Evolutionary conservation across 2,329 filamentous ascomycete genomes (phyloP).

Genomic region (Anisogramma anomala): DNA sequence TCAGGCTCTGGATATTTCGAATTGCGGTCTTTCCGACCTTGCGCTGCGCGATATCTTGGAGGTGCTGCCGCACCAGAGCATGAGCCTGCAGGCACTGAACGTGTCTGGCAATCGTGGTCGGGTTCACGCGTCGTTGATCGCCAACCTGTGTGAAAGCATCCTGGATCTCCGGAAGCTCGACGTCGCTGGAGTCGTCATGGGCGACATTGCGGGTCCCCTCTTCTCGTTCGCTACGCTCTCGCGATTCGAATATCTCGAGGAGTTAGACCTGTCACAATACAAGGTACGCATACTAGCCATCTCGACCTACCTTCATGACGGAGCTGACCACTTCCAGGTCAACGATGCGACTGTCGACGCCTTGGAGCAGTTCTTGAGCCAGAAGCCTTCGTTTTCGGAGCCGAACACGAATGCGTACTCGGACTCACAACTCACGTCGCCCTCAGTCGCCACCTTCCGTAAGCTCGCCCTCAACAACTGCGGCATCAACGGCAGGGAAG

Average conservation of each 20-base stretch:
- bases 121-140: conserved; percentile 35
- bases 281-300: conserved; percentile 31
- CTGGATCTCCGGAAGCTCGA: conserved; percentile 35
- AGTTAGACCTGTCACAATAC: conserved; percentile 43
- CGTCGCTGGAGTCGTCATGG: conserved; percentile 39
- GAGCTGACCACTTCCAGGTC: conserved; percentile 24
- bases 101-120: conserved; percentile 42
- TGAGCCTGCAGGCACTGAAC: conserved; percentile 36
- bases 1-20: conserved; percentile 38
- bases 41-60: conserved; percentile 37
- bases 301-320: too few species aligned
- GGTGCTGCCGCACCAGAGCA: conserved; percentile 33
- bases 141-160: conserved; percentile 32
- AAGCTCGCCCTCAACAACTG: conserved; percentile 40
- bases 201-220: conserved; percentile 32
- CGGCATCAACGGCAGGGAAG: conserved; percentile 37
- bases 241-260: conserved; percentile 35
- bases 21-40: conserved; percentile 39
- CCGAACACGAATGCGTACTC: too few species aligned
- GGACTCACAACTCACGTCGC: not conserved
- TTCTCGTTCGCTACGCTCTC: conserved; percentile 34
- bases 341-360: conserved; percentile 37
- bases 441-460: conserved; percentile 28
- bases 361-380: conserved; percentile 33
- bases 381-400: conserved; percentile 7